phyloP scores from a whole-genome alignment of 2,329 filamentous ascomycete genomes.

The Nemania sp. region DNA sequence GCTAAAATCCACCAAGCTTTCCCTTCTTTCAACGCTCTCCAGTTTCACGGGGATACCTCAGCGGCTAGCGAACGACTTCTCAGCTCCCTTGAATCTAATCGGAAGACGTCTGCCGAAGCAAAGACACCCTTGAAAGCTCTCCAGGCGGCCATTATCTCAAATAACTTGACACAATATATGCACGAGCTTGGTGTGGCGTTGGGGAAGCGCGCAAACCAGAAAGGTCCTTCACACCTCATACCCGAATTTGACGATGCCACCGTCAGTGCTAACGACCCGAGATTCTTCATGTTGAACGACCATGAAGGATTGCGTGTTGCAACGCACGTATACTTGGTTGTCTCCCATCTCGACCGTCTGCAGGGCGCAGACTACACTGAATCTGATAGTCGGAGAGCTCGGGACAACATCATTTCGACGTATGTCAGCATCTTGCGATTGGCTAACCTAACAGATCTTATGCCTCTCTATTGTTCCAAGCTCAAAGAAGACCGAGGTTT shows the following conservation, averaged over 20 bases:
- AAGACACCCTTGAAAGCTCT: constrained; percentile 71
- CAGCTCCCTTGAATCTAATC: constrained; percentile 59
- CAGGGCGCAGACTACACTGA: constrained; percentile 45
- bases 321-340: constrained; percentile 66
- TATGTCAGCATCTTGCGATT: constrained; percentile 82
- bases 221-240: constrained; percentile 48
- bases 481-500: constrained; percentile 67
- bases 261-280: constrained; percentile 46
- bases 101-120: constrained; percentile 60
- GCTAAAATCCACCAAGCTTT: constrained; percentile 62
- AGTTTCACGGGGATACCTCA: constrained; percentile 61
- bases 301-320: constrained; percentile 69
- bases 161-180: constrained; percentile 60
- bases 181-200: constrained; percentile 61
- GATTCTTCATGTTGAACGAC: constrained; percentile 59
- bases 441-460: constrained; percentile 72
- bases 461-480: constrained; percentile 86
- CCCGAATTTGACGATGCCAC: constrained; percentile 42
- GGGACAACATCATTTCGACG: constrained; percentile 76
- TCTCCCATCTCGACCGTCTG: constrained; percentile 67
- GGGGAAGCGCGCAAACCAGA: constrained; percentile 51
- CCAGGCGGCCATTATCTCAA: constrained; percentile 73
- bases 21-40: constrained; percentile 65
- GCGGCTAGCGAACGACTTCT: constrained; percentile 63
- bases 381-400: constrained; percentile 49